Conservation (phyloP, 331 rosid species). For the Quercus lobata region DNA sequence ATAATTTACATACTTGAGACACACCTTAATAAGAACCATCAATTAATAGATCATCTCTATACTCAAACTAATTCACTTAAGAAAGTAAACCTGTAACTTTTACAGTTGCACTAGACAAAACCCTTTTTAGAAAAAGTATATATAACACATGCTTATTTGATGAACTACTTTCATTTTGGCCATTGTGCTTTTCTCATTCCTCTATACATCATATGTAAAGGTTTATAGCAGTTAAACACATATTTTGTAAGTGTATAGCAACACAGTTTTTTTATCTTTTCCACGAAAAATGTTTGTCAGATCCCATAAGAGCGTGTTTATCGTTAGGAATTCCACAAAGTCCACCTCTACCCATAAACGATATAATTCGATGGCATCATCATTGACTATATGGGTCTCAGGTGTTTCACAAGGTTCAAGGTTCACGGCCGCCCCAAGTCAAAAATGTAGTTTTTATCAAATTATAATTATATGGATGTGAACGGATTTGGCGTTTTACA, state of each 20-base stretch:
- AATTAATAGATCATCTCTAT: no score
- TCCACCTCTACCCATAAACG: background rate
- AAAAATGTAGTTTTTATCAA: background rate
- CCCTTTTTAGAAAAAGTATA: no score
- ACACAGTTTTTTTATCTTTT: background rate
- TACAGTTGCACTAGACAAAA: no score
- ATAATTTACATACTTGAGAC: no score
- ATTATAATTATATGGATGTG: background rate
- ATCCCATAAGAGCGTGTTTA: background rate
- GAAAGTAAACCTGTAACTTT: no score
- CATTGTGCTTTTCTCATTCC: background rate
- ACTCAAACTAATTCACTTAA: no score
- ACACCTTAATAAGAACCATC: no score
- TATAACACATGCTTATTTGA: no score
- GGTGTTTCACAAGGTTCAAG: background rate
- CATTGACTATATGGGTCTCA: background rate
- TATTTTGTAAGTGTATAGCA: background rate
- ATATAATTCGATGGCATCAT: background rate
- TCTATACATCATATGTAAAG: background rate
- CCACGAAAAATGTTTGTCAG: background rate
- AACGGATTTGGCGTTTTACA: background rate
- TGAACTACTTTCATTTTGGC: no score
- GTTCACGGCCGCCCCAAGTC: background rate
- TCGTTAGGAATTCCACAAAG: background rate
- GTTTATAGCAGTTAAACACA: background rate